Evolutionary conservation across 495 filamentous ascomycete species (phyloP).

Genomic region (Aspergillus carlsbadensis): DNA sequence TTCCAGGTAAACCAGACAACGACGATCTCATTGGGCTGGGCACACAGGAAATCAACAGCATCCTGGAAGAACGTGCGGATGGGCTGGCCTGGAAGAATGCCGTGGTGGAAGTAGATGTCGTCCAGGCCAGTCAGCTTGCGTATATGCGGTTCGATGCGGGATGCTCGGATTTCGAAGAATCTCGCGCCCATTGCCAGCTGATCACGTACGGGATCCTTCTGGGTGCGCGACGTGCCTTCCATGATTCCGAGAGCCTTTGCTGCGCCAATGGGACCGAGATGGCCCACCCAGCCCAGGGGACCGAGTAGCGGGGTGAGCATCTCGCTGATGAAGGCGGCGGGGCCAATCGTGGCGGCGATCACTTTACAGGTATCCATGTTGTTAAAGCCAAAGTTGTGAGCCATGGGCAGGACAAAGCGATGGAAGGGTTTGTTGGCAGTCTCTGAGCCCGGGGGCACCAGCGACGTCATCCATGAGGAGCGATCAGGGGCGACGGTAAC

Average conservation of each 20-base stretch:
- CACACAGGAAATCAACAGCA: conserved; percentile 42
- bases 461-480: conserved; percentile 43
- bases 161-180: conserved; percentile 58
- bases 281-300: conserved; percentile 21
- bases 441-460: conserved; percentile 41
- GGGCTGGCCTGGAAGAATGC: conserved; percentile 52
- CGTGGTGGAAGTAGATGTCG: conserved; percentile 54
- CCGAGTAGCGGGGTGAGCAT: conserved; percentile 25
- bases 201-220: conserved; percentile 47
- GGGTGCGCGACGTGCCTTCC: conserved; percentile 50
- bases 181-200: conserved; percentile 50
- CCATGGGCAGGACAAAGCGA: conserved; percentile 45
- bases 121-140: conserved; percentile 30
- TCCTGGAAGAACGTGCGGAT: conserved; percentile 48
- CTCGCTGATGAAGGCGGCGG: conserved; percentile 33
- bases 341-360: conserved; percentile 35
- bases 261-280: conserved; percentile 27
- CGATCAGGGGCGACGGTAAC: conserved; percentile 46
- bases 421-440: conserved; percentile 42
- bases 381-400: conserved; percentile 57
- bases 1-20: conserved; percentile 55
- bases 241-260: conserved; percentile 51
- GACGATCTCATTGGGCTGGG: conserved; percentile 47
- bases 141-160: conserved; percentile 36
- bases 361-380: conserved; percentile 44